A percentile compares a stretch with the other conserved stretches of the same genome.
Evolutionary conservation across 2,329 filamentous ascomycete genomes (phyloP).

Genomic region (Simplicillium aogashimaense): DNA sequence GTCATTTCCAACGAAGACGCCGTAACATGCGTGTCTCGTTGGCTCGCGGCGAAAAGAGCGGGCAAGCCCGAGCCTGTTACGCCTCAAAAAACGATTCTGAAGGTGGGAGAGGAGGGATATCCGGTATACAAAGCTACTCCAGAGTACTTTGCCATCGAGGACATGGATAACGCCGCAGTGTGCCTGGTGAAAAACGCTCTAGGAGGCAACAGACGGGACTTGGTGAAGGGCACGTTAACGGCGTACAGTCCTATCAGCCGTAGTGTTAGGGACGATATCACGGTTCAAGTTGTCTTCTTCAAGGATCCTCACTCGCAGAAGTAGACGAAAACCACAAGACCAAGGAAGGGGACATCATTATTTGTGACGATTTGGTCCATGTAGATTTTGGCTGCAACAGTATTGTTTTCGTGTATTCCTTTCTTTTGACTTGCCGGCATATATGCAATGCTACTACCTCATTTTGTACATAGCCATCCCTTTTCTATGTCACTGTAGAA

Average conservation of each 20-base stretch:
- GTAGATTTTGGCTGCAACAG: too few relatives aligned
- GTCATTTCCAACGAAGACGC: constrained; percentile 45
- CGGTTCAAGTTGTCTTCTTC: constrained; percentile 71
- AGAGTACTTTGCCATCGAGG: constrained; percentile 62
- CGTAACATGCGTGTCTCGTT: constrained; percentile 45
- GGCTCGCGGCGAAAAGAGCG: constrained; percentile 27
- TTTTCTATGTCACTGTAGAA: too few relatives aligned
- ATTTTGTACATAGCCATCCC: too few relatives aligned
- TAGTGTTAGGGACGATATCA: constrained; percentile 61
- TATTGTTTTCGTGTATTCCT: too few relatives aligned
- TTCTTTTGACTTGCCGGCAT: too few relatives aligned
- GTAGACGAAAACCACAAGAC: too few relatives aligned
- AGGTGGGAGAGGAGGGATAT: constrained; percentile 11
- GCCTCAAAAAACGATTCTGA: constrained; percentile 7
- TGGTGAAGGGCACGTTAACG: constrained; percentile 64
- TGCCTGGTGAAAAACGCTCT: constrained; percentile 74
- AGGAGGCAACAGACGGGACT: constrained; percentile 63
- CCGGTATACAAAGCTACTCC: constrained; percentile 15
- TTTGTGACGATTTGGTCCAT: too few relatives aligned
- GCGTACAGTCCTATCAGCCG: constrained; percentile 61
- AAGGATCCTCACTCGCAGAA: constrained; percentile 9
- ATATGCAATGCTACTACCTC: too few relatives aligned
- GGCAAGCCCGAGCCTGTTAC: constrained; percentile 14
- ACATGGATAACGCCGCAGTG: constrained; percentile 66
- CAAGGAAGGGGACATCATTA: too few relatives aligned